phyloP scores from a whole-genome alignment of 2,329 filamentous ascomycete species.

The Ambrosiella cleistominuta region DNA sequence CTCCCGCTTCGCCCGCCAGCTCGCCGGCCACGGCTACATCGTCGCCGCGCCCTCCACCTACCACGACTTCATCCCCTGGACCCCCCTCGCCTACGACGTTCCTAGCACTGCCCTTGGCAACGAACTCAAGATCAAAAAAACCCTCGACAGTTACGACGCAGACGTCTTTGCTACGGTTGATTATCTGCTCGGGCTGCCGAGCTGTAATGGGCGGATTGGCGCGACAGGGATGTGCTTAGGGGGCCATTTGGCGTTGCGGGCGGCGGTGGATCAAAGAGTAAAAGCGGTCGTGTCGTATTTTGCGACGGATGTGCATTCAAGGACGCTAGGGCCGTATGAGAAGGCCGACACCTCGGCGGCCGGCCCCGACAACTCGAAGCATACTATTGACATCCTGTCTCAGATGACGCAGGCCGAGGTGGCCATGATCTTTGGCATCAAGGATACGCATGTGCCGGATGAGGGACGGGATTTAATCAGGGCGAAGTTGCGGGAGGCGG shows the following conservation, averaged over 20 bases:
- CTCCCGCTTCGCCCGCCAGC: slow-evolving; percentile 74
- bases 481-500: slow-evolving; percentile 59
- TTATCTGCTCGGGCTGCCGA: slow-evolving; percentile 50
- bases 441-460: slow-evolving; percentile 77
- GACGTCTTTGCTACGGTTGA: slow-evolving; percentile 53
- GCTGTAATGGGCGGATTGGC: slow-evolving; percentile 67
- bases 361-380: slow-evolving; percentile 23
- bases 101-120: slow-evolving; percentile 81
- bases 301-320: slow-evolving; percentile 74
- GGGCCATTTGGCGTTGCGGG: slow-evolving; percentile 58
- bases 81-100: slow-evolving; percentile 68
- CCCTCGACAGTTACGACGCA: slow-evolving; percentile 70
- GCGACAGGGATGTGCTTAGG: slow-evolving; percentile 85
- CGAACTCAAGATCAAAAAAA: slow-evolving; percentile 71
- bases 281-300: slow-evolving; percentile 73
- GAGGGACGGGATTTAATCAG: slow-evolving; percentile 70
- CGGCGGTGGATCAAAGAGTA: slow-evolving; percentile 55
- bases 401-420: slow-evolving; percentile 58
- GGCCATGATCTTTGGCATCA: slow-evolving; percentile 79
- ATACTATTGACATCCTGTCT: slow-evolving; percentile 36
- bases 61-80: slow-evolving; percentile 79
- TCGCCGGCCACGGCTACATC: slow-evolving; percentile 84
- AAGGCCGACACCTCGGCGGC: slow-evolving; percentile 29
- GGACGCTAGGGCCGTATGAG: slow-evolving; percentile 49
- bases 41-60: slow-evolving; percentile 81